Conservation (phyloP, 2,329 filamentous ascomycete genomes). For the Xylariaceae sp. region DNA sequence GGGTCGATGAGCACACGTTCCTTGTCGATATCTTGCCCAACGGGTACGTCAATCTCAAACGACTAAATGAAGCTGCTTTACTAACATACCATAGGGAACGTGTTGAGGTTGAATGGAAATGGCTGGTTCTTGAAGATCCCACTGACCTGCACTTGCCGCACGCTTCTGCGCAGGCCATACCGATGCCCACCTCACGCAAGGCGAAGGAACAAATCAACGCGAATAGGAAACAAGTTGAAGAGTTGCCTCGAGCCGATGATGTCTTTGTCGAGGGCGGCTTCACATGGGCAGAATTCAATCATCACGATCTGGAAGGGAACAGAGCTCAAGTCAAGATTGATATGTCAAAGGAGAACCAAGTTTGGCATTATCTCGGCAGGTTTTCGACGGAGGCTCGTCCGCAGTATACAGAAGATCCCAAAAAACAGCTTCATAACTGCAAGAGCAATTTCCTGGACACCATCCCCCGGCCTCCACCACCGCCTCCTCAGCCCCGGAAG, state of each 20-base stretch:
- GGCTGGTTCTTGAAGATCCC: slow-evolving; percentile 69
- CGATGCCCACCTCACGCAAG: slow-evolving; percentile 61
- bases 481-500: slow-evolving; percentile 24
- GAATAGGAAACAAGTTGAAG: slow-evolving; percentile 56
- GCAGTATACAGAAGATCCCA: slow-evolving; percentile 80
- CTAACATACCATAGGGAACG: slow-evolving; percentile 58
- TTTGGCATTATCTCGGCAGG: slow-evolving; percentile 87
- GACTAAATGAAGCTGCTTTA: slow-evolving; percentile 9
- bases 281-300: slow-evolving; percentile 77
- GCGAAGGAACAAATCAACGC: slow-evolving; percentile 66
- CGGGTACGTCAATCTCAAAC: slow-evolving; percentile 50
- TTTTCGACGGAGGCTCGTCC: slow-evolving; percentile 85
- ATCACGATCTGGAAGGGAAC: slow-evolving; percentile 53
- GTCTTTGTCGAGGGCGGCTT: slow-evolving; percentile 64
- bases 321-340: slow-evolving; percentile 65
- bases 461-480: slow-evolving; percentile 45
- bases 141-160: slow-evolving; percentile 69
- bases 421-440: slow-evolving; percentile 56
- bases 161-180: slow-evolving; percentile 68
- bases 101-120: slow-evolving; percentile 81
- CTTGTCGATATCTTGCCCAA: slow-evolving; percentile 80
- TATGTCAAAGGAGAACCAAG: slow-evolving; percentile 64
- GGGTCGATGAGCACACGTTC: slow-evolving; percentile 67
- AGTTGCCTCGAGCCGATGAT: slow-evolving; percentile 62
- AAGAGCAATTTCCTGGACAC: slow-evolving; percentile 72